These are phyloP conservation scores for Avena sativa DNA, from an alignment of 176 grass and related monocot genomes.

Conservation along the genomic window DNA sequence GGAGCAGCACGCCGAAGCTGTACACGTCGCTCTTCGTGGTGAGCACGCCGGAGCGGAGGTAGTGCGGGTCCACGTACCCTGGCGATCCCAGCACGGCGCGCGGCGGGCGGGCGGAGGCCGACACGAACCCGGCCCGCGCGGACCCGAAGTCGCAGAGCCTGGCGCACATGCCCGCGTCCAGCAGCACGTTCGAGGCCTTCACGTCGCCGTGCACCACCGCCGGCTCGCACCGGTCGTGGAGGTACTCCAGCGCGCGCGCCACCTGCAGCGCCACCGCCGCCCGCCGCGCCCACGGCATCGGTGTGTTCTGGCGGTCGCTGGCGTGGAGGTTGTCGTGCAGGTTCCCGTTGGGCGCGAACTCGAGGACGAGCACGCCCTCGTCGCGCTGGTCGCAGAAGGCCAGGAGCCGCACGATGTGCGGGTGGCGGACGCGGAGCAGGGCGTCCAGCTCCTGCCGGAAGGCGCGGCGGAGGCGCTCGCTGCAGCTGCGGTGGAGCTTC, in stretches of 20 bases:
- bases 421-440: constrained; percentile 76
- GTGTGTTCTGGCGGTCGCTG: background rate
- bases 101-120: constrained; percentile 53
- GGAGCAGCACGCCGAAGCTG: constrained; percentile 83
- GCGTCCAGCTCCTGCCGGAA: constrained; percentile 88
- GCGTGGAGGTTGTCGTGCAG: constrained; percentile 63
- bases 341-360: constrained; percentile 61
- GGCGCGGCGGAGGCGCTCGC: constrained; percentile 79
- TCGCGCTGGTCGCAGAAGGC: constrained; percentile 78
- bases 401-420: constrained; percentile 83
- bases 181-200: constrained; percentile 84
- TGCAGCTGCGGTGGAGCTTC: constrained; percentile 78
- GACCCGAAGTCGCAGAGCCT: constrained; percentile 93
- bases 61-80: constrained; percentile 92
- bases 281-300: constrained; percentile 60
- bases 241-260: constrained; percentile 71
- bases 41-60: constrained; percentile 67
- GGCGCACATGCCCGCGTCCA: constrained; percentile 63
- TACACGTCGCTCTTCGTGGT: constrained; percentile 91
- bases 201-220: constrained; percentile 91
- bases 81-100: constrained; percentile 63
- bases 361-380: constrained; percentile 59
- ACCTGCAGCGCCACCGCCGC: constrained; percentile 64
- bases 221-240: constrained; percentile 75
- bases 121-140: constrained; percentile 65